phyloP scores from a whole-genome alignment of 495 filamentous ascomycete species.

The Penicillium waksmanii region DNA sequence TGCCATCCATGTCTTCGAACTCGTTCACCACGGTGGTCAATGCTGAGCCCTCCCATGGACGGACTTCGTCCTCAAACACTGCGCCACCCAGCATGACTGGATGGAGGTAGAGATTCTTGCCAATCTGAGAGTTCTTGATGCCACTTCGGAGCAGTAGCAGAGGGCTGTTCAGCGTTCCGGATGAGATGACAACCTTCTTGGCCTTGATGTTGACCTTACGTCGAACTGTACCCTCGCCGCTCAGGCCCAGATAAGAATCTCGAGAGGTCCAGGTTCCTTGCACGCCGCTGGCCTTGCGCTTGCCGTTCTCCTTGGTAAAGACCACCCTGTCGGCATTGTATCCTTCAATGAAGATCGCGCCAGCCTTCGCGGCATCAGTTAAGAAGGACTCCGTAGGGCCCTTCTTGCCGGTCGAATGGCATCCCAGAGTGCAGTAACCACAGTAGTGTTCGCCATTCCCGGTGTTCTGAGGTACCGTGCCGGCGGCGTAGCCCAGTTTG shows the following conservation, averaged over 20 bases:
- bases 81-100: slow-evolving; percentile 64
- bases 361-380: slow-evolving; percentile 73
- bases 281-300: slow-evolving; percentile 67
- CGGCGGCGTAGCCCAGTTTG: slow-evolving; percentile 73
- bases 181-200: slow-evolving; percentile 78
- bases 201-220: slow-evolving; percentile 73
- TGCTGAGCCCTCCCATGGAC: slow-evolving; percentile 79
- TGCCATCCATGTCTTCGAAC: slow-evolving; percentile 80
- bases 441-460: slow-evolving; percentile 70
- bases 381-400: slow-evolving; percentile 78
- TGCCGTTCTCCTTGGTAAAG: slow-evolving; percentile 59
- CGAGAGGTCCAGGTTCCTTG: slow-evolving; percentile 73
- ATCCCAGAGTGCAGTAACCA: slow-evolving; percentile 80
- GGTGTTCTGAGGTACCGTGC: slow-evolving; percentile 78
- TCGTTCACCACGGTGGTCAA: slow-evolving; percentile 76
- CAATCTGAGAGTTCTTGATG: slow-evolving; percentile 76
- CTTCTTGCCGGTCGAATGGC: slow-evolving; percentile 71
- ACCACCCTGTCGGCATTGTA: slow-evolving; percentile 68
- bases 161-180: slow-evolving; percentile 75
- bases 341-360: slow-evolving; percentile 80
- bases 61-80: slow-evolving; percentile 65
- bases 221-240: slow-evolving; percentile 48
- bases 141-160: slow-evolving; percentile 76
- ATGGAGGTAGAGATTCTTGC: slow-evolving; percentile 82
- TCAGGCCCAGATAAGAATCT: slow-evolving; percentile 60